Conservation (phyloP, 139 green algal genomes). For the Coelastrella sp. region DNA sequence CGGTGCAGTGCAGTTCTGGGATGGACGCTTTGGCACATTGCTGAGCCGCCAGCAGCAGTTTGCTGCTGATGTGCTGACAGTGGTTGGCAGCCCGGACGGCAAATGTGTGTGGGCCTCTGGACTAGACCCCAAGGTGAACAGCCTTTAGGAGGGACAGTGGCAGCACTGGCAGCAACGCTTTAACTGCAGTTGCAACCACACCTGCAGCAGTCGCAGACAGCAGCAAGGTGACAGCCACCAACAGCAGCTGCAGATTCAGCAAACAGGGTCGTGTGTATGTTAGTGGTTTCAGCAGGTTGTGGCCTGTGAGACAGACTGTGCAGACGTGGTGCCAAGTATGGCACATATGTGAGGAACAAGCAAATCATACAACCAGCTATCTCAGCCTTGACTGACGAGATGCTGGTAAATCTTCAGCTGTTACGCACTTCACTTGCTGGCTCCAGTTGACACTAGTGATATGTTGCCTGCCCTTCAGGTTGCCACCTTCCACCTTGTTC, state of each 20-base stretch:
- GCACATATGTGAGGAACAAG: background rate
- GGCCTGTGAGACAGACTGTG: too few relatives aligned
- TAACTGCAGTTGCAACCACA: slow-evolving; percentile 1
- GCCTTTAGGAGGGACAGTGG: too few relatives aligned
- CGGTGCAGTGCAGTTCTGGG: slow-evolving; percentile 90
- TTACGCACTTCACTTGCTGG: background rate
- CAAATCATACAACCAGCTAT: background rate
- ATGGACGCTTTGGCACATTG: slow-evolving; percentile 84
- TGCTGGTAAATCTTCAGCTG: too few relatives aligned
- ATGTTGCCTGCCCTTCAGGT: slow-evolving; percentile 50
- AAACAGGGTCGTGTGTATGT: too few relatives aligned
- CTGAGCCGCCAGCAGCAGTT: slow-evolving; percentile 79
- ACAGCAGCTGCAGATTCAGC: slow-evolving; percentile 20
- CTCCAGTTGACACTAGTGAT: background rate
- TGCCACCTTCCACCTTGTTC: slow-evolving; percentile 65
- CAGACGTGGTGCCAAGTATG: too few relatives aligned
- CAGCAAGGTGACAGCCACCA: slow-evolving; percentile 18
- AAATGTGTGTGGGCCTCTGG: slow-evolving; percentile 86
- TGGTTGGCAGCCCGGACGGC: slow-evolving; percentile 81
- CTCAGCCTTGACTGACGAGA: too few relatives aligned
- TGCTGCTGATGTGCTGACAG: slow-evolving; percentile 84
- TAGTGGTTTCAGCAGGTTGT: too few relatives aligned
- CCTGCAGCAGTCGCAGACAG: too few relatives aligned
- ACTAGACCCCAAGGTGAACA: slow-evolving; percentile 79
- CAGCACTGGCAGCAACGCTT: background rate